Evolutionary conservation across 805 yeast genomes (phyloP).

Genomic region (Candida ficus): DNA sequence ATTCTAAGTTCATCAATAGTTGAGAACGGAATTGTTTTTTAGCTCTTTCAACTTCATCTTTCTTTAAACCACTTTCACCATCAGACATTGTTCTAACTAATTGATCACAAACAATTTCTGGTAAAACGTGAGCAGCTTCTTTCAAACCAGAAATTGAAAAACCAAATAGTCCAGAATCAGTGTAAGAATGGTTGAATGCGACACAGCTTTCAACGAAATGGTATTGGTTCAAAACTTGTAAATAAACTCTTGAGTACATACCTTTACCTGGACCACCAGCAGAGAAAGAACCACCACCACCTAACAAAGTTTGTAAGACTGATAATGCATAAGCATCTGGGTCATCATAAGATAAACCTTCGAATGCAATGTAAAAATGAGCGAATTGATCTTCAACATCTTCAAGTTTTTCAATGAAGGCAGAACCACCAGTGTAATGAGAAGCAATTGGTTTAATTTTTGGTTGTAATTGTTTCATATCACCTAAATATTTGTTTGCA

Average conservation of each 20-base stretch:
- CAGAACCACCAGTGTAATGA: slow-evolving; percentile 55
- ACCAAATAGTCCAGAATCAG: slow-evolving; percentile 90
- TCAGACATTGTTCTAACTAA: slow-evolving; percentile 41
- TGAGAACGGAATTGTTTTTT: slow-evolving; percentile 88
- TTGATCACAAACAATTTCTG: slow-evolving; percentile 72
- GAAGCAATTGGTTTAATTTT: slow-evolving; percentile 34
- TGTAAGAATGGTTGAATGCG: slow-evolving; percentile 84
- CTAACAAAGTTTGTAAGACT: slow-evolving; percentile 80
- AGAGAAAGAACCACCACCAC: slow-evolving; percentile 96
- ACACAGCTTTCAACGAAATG: slow-evolving; percentile 87
- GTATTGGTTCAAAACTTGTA: slow-evolving; percentile 84
- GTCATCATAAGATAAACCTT: slow-evolving; percentile 77
- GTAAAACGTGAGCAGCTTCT: slow-evolving; percentile 77
- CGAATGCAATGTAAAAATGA: slow-evolving; percentile 83
- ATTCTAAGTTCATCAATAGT: slow-evolving; percentile 86
- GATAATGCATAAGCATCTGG: slow-evolving; percentile 91
- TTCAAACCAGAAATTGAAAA: slow-evolving; percentile 81
- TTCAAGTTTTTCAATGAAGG: slow-evolving; percentile 48
- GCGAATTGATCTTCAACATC: slow-evolving; percentile 76
- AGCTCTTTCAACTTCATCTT: slow-evolving; percentile 78
- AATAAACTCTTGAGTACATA: slow-evolving; percentile 91
- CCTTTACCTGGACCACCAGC: slow-evolving; percentile 99
- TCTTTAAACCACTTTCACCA: slow-evolving; percentile 59
- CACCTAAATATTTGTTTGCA: slow-evolving; percentile 60
- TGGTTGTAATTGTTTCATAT: slow-evolving; percentile 37